Base-by-base conservation (phyloP, 2,329 filamentous ascomycete genomes). In the Venturia pyrina region DNA sequence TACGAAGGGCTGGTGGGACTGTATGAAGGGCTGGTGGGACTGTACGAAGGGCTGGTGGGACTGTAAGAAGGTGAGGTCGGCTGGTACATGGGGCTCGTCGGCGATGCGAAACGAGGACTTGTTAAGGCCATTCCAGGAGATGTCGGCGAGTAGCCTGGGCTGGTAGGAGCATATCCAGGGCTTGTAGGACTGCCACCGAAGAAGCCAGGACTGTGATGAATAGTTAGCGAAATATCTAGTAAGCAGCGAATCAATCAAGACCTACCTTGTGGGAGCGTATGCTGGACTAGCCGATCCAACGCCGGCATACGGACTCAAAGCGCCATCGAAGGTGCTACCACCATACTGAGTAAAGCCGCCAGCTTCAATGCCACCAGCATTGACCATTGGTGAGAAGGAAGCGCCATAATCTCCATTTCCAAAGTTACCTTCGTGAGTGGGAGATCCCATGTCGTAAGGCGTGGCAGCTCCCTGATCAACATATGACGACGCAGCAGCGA, bases 391-490 rank as follows among this genome's bases (percentile, higher is more conserved):
- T 43, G 90, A 95, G 82, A 88, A 88, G 40, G 85, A 83, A 68
- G 62, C 34, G 40, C 85, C 83, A 66, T 84, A 84, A 68, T 86
- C 83, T 40, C 82, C 80, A 56, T 89, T 89, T 32, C 87, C 89
- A 71, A 82, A 84, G 40, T 81, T 80, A 64, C 79, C 83, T 70
- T 88, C 86, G 68, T 85, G 81, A 73, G 85, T 82, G 11, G 86
- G 86, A 17, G 85, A 87, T 44, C 83, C 84, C 68, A 82, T 81
- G 74, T 98, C 95, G 77, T 99, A 99, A 1, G 96, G 96, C 10
- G 95, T 99, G 53, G 92, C 91, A 65, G 91, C 91, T 70, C 95
- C 95, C 68, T 90, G 89, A 60, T 82, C 80, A 59, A 89, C 83
- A 68, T 88, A 87, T 66, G 85, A 84, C 67, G 87, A 89, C 79